phyloP scores from a whole-genome alignment of 2,329 filamentous ascomycete species.

The Alternaria gansuensis region DNA sequence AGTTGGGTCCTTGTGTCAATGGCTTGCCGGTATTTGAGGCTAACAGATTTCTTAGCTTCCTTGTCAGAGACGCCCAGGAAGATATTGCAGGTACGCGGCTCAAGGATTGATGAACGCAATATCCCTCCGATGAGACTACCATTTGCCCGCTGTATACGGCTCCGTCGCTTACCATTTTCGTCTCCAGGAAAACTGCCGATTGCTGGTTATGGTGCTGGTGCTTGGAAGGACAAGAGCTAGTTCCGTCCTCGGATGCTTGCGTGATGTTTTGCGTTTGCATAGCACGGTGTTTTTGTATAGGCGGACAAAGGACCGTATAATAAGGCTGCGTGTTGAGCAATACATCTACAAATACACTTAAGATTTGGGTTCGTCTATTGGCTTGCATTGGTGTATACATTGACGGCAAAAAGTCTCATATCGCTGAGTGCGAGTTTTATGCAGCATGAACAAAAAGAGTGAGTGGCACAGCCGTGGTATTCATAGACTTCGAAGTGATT shows the following conservation, averaged over 20 bases:
- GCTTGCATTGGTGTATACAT: not conserved
- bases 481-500: not conserved
- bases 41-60: conserved; percentile 67
- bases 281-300: not conserved
- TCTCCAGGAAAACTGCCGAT: conserved; percentile 34
- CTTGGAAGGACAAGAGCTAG: conserved; percentile 18
- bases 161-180: conserved; percentile 33
- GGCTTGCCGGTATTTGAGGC: conserved; percentile 11
- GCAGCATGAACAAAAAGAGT: too few species aligned
- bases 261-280: not conserved
- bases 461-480: not conserved
- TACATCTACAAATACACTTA: not conserved
- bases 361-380: not conserved
- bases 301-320: not conserved
- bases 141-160: conserved; percentile 11
- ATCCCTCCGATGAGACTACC: conserved; percentile 10
- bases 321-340: not conserved
- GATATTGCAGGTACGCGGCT: conserved; percentile 77
- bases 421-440: too few species aligned
- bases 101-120: conserved; percentile 65
- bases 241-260: not conserved
- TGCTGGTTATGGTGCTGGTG: conserved; percentile 5
- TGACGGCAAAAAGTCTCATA: not conserved
- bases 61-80: conserved; percentile 84
- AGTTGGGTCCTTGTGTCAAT: conserved; percentile 54